These are phyloP conservation scores for Harrya chromipes DNA, from an alignment of 768 basidiomycete species.

Conservation along the genomic window DNA sequence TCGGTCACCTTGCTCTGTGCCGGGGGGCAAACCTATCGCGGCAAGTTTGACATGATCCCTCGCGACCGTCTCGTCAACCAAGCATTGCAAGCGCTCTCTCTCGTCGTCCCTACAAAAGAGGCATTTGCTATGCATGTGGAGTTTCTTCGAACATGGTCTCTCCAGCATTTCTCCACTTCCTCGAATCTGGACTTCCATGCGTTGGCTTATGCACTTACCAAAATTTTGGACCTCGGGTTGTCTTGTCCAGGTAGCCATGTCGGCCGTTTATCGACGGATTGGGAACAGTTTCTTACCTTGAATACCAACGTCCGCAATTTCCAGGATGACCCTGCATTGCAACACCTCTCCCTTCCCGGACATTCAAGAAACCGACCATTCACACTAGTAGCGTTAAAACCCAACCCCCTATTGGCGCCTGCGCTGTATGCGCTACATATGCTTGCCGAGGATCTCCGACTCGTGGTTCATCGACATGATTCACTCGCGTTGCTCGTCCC, in stretches of 20 bases:
- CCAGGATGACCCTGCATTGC: conserved; percentile 57
- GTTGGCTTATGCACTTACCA: conserved; percentile 50
- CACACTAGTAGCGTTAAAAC: conserved; percentile 25
- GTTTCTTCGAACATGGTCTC: conserved; percentile 60
- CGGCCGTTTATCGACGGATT: conserved; percentile 32
- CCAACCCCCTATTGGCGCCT: conserved; percentile 50
- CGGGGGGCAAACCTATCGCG: conserved; percentile 45
- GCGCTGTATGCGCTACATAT: conserved; percentile 76
- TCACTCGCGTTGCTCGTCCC: conserved; percentile 57
- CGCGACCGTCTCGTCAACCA: conserved; percentile 53
- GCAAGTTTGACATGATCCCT: conserved; percentile 54
- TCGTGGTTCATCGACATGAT: conserved; percentile 53
- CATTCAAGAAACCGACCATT: conserved; percentile 26
- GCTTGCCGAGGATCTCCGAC: conserved; percentile 67
- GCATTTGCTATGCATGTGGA: conserved; percentile 53
- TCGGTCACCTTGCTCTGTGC: conserved; percentile 52
- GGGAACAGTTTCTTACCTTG: conserved; percentile 44
- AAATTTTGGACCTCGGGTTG: conserved; percentile 41
- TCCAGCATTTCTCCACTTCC: conserved; percentile 38
- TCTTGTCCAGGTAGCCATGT: conserved; percentile 18
- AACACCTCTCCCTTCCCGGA: conserved; percentile 39
- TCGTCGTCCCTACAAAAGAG: conserved; percentile 52
- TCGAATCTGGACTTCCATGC: conserved; percentile 55
- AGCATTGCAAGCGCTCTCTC: conserved; percentile 60
- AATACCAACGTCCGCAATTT: conserved; percentile 48